Base-by-base conservation (phyloP, 2,329 filamentous ascomycete genomes). In the Fusarium fracticaudum region DNA sequence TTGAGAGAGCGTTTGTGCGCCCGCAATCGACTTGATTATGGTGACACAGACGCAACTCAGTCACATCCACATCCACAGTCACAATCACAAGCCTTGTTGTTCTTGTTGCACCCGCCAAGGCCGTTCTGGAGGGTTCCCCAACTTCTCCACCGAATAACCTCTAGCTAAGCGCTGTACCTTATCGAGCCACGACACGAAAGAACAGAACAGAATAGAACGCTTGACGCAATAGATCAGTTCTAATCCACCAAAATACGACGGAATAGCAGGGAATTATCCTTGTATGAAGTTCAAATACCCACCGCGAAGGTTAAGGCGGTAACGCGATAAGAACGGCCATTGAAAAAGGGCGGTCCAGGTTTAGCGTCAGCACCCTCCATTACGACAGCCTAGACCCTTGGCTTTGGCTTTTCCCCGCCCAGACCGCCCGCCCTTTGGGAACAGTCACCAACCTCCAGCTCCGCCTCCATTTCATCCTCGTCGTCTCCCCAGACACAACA, bases 111-210 rank as follows among this genome's bases (percentile, higher is more conserved):
- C n/a, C 4, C 22, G 22, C 58, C 58, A 41, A 51, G 47, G 4
- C 64, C 67, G 24, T 59, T 29, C 47, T 61, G 15, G 31, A 43
- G 29, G 12, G 37, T 63, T 63, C 64, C 38, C 66, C 64, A 69
- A 54, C 18, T 29, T 59, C 55, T 26, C 55, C 55, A 59, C 55
- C 4, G n/a, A 50, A 59, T 38, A 50, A 31, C n/a, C 55, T 59
- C 40, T 14, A 59, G 41, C 55, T 37, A 59, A 20, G 31, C 18
- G 1, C 41, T 35, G 31, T 6, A 22, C 1, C 9, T 51, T 20
- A 55, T n/a, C 24, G 20, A 26, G 14, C 20, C 51, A 55, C 8
- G 24, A 40, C 10, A 5, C 51, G 13, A 26, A 22, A 18, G 51
- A 55, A n/a, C 20, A n/a, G 51, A 55, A 55, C 4, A 41, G 35